Base-by-base conservation (phyloP, 78 protist species). In the Isochrysis galbana region DNA sequence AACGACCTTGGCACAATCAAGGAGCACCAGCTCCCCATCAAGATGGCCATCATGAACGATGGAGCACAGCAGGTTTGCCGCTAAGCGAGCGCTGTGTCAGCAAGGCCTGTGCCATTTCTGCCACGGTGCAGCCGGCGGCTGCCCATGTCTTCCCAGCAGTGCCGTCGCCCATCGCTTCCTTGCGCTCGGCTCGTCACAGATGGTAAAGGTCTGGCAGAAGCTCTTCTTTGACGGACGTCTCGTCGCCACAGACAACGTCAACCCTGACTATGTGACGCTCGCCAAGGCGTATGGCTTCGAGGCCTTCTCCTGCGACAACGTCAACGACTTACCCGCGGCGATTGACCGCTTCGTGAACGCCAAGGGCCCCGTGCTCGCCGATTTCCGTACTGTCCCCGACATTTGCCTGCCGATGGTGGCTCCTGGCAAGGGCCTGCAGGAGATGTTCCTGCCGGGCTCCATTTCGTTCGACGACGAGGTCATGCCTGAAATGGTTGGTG, bases 1-100 rank as follows among this genome's bases (percentile, higher is more conserved):
- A 86, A 86, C 90, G 97, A 95, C 72, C 83, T 95, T 23, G 93
- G 88, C 39, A 95, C 96, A 3, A 87, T 93, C 32, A 94, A 94
- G 44, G 94, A 95, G 90, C 91, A 93, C 83, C 84, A 77, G 84
- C 84, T 77, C 34, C 84, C 84, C 19, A 77, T 77, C 46, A 77
- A 77, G 84, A 77, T 77, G 47, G 84, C 84, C 32, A 77, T 77
- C 84, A 77, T 77, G 84, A 77, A 77, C 84, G 84, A 77, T 46
- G 32, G 74, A 2, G 74, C 74, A 32, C 74, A 61, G 61, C n/a
- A n/a, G n/a, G n/a, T n/a, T n/a, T n/a, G n/a, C n/a, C n/a, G n/a
- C n/a, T n/a, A n/a, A n/a, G n/a, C n/a, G n/a, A n/a, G n/a, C n/a
- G n/a, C n/a, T n/a, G n/a, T n/a, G n/a, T n/a, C n/a, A n/a, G n/a